Evolutionary conservation across 129 eudicot genomes (phyloP).

Genomic region (Oenanthe sinensis): DNA sequence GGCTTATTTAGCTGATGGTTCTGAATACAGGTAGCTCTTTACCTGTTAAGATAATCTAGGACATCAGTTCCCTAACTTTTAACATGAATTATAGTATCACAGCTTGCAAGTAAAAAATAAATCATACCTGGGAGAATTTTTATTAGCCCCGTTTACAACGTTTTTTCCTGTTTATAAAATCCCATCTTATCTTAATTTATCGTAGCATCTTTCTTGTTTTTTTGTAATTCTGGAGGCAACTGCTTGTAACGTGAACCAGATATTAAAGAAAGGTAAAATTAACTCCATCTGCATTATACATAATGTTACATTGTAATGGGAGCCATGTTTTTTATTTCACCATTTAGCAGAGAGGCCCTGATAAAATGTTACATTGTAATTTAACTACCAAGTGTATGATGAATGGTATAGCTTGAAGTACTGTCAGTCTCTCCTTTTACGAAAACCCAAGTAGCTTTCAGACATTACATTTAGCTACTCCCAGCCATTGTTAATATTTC

Average conservation of each 20-base stretch:
- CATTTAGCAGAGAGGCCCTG: not conserved
- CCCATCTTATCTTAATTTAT: not conserved
- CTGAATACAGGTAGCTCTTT: conserved; percentile 69
- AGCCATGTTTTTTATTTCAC: not conserved
- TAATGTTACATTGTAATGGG: too few species aligned
- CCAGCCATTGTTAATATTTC: not conserved
- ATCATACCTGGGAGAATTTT: not conserved
- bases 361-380: not conserved
- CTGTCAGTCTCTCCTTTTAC: not conserved
- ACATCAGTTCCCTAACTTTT: not conserved
- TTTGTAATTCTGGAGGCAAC: not conserved
- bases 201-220: not conserved
- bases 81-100: not conserved
- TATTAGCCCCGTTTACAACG: not conserved
- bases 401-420: not conserved
- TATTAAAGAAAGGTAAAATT: not conserved
- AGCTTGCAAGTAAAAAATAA: not conserved
- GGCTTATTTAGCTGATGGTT: conserved; percentile 98
- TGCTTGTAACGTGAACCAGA: conserved; percentile 5
- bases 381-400: not conserved
- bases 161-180: not conserved
- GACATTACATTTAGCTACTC: conserved; percentile 1
- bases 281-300: not conserved
- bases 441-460: conserved; percentile 4
- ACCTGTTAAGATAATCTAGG: not conserved